These are phyloP conservation scores for Trichophaea hybrida DNA, from an alignment of 2,329 filamentous ascomycete species.

Conservation along the genomic window DNA sequence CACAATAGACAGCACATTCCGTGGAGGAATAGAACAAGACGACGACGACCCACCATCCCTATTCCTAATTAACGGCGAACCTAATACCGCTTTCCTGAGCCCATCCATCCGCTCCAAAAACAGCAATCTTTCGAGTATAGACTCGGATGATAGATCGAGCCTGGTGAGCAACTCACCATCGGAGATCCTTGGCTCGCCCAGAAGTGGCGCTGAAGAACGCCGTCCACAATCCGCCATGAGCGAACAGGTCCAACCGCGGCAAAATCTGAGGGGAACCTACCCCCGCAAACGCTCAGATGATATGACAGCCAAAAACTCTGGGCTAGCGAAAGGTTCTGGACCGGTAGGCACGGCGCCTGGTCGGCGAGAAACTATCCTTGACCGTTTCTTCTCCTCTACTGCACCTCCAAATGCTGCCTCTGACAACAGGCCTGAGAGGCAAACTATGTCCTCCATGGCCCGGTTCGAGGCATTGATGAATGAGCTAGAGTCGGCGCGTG, in stretches of 20 bases:
- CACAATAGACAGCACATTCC: slow-evolving; percentile 11
- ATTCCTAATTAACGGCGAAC: slow-evolving; percentile 22
- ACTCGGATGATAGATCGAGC: slow-evolving; percentile 20
- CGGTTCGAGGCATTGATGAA: slow-evolving; percentile 22
- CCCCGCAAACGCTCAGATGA: background rate
- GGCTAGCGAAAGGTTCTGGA: slow-evolving; percentile 6
- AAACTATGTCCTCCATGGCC: slow-evolving; percentile 23
- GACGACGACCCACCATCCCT: slow-evolving; percentile 16
- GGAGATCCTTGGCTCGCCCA: slow-evolving; percentile 6
- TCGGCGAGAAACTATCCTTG: slow-evolving; percentile 21
- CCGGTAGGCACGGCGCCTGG: background rate
- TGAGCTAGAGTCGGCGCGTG: slow-evolving; percentile 14
- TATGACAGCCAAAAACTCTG: background rate
- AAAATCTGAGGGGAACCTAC: slow-evolving; percentile 2
- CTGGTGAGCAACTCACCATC: slow-evolving; percentile 12
- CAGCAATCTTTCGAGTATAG: slow-evolving; percentile 21
- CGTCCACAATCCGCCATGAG: slow-evolving; percentile 5
- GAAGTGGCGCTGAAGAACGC: background rate
- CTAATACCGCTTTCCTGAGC: slow-evolving; percentile 20
- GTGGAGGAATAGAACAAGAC: slow-evolving; percentile 10
- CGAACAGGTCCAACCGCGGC: background rate
- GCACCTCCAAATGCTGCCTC: slow-evolving; percentile 8
- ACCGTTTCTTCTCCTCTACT: slow-evolving; percentile 21
- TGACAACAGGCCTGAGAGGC: background rate
- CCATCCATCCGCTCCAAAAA: slow-evolving; percentile 20